Conservation (phyloP, 1,139 yeast species). For the Suhomyces terraborum region DNA sequence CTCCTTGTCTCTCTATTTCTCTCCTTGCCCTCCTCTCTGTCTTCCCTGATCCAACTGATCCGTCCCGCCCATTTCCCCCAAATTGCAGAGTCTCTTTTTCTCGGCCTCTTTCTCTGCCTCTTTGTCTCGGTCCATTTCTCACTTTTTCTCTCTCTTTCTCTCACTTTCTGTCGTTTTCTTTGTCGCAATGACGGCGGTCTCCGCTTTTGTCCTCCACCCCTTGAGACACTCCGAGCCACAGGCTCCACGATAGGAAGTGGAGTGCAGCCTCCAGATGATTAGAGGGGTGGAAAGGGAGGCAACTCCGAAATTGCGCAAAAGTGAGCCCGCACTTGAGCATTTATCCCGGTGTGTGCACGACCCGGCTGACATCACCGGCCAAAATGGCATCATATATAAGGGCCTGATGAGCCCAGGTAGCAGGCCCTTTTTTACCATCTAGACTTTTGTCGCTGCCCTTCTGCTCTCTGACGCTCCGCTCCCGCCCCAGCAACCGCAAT, state of each 20-base stretch:
- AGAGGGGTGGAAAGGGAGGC: slow-evolving; percentile 8
- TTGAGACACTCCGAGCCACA: not conserved
- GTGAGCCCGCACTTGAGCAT: too few species aligned
- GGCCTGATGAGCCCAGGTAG: slow-evolving; percentile 2
- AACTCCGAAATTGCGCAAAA: slow-evolving; percentile 9
- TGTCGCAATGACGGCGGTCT: too few species aligned
- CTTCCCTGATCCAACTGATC: not conserved
- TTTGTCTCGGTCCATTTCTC: not conserved
- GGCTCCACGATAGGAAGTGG: slow-evolving; percentile 5
- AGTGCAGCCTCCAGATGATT: too few species aligned
- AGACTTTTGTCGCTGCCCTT: too few species aligned
- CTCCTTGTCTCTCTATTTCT: not conserved
- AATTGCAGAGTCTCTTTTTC: not conserved
- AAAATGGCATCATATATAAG: slow-evolving; percentile 9
- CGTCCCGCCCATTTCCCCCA: too few species aligned
- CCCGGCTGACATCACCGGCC: not conserved
- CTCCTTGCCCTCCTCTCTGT: not conserved
- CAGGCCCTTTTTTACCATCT: slow-evolving; percentile 1
- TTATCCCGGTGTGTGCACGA: slow-evolving; percentile 6
- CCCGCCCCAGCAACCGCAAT: too few species aligned
- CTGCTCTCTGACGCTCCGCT: too few species aligned
- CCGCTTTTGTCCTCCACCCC: not conserved
- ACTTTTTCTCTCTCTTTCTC: not conserved
- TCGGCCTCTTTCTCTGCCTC: not conserved
- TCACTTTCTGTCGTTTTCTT: not conserved